Evolutionary conservation across 805 yeast species (phyloP).

Genomic region (Candida insectalens): DNA sequence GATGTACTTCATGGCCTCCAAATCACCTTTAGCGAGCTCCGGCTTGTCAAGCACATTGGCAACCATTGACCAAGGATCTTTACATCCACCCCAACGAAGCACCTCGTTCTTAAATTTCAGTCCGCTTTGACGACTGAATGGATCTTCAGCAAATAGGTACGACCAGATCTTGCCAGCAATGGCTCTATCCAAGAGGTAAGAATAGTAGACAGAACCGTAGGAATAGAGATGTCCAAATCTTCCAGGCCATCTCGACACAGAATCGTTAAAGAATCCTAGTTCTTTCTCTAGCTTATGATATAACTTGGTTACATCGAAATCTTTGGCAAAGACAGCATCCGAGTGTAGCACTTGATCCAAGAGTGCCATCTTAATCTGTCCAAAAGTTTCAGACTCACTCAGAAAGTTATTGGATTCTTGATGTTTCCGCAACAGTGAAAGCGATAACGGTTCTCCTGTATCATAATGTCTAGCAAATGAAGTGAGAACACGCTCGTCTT

Average conservation of each 20-base stretch:
- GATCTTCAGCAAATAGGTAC: slow-evolving; percentile 58
- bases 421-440: slow-evolving; percentile 34
- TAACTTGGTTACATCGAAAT: slow-evolving; percentile 47
- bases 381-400: slow-evolving; percentile 64
- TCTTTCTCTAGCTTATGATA: slow-evolving; percentile 59
- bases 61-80: slow-evolving; percentile 80
- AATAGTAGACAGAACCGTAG: slow-evolving; percentile 90
- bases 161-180: slow-evolving; percentile 83
- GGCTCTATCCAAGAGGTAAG: slow-evolving; percentile 85
- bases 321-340: slow-evolving; percentile 25
- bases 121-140: slow-evolving; percentile 67
- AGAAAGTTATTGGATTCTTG: slow-evolving; percentile 43
- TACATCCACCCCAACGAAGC: slow-evolving; percentile 88
- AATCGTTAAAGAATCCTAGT: slow-evolving; percentile 55
- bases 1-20: slow-evolving; percentile 53
- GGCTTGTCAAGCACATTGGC: slow-evolving; percentile 68
- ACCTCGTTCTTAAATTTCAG: slow-evolving; percentile 60
- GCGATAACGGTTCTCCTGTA: slow-evolving; percentile 55
- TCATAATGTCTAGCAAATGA: slow-evolving; percentile 63
- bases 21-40: slow-evolving; percentile 55
- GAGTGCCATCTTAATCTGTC: slow-evolving; percentile 85
- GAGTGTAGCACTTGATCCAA: slow-evolving; percentile 76
- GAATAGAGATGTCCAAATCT: slow-evolving; percentile 89
- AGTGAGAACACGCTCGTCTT: slow-evolving; percentile 65
- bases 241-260: slow-evolving; percentile 80